phyloP scores from a whole-genome alignment of 768 basidiomycete genomes.

The Pleurotus cornucopiae region DNA sequence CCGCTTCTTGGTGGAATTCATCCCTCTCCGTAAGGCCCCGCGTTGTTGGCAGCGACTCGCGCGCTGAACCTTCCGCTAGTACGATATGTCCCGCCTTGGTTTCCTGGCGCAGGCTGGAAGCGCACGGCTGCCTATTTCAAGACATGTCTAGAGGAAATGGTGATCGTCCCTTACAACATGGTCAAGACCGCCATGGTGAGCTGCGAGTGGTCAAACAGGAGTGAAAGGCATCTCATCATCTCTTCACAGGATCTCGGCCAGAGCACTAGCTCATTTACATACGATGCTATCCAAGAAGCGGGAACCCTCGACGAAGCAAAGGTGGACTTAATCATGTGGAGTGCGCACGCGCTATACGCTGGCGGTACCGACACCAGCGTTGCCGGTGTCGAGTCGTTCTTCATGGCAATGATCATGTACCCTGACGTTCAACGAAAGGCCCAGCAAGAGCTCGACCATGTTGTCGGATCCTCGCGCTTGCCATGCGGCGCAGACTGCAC shows the following conservation, averaged over 20 bases:
- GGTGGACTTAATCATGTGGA: background rate
- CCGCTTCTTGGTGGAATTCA: conserved; percentile 19
- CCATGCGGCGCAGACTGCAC: conserved; percentile 5
- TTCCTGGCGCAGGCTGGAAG: background rate
- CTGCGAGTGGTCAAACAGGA: too few species aligned
- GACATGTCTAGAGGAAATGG: background rate
- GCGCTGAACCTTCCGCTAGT: background rate
- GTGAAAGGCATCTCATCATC: too few species aligned
- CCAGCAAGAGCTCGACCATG: conserved; percentile 18
- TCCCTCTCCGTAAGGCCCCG: background rate
- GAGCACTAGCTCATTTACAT: background rate
- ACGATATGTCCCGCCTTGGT: background rate
- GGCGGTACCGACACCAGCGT: conserved; percentile 9
- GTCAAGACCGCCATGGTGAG: conserved; percentile 2
- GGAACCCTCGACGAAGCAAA: background rate
- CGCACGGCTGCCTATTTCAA: background rate
- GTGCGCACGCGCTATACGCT: background rate
- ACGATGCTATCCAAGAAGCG: background rate
- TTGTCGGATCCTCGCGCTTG: conserved; percentile 8
- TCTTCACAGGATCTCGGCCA: background rate
- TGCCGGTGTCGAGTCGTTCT: conserved; percentile 2
- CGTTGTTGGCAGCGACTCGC: background rate
- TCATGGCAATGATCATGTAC: conserved; percentile 5
- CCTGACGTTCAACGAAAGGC: conserved; percentile 14
- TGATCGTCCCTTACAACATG: background rate